These are phyloP conservation scores for Ascochyta rabiei DNA, from an alignment of 2,329 filamentous ascomycete species.

Conservation along the genomic window DNA sequence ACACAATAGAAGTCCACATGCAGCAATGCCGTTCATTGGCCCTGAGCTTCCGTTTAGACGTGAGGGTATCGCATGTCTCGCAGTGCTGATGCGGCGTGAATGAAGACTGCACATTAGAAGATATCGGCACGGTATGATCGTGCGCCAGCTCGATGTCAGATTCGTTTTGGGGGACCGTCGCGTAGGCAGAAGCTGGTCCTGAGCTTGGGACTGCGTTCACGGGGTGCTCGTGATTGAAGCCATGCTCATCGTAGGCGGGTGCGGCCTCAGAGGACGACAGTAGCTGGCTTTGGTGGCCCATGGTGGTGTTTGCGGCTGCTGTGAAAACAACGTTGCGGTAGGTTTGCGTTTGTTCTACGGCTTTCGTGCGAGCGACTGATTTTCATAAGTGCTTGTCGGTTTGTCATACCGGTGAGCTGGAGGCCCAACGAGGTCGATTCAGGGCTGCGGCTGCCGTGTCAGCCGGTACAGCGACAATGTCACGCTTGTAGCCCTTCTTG, in stretches of 20 bases:
- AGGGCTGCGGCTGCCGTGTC: background rate
- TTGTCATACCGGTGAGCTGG: conserved; percentile 1
- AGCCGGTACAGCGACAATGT: conserved; percentile 10
- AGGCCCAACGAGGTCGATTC: conserved; percentile 1
- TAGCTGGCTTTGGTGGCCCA: conserved; percentile 9
- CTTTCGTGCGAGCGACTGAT: background rate
- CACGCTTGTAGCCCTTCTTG: too few relatives aligned
- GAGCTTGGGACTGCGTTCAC: background rate
- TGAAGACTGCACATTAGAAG: background rate
- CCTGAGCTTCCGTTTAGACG: conserved; percentile 3
- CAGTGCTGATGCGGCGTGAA: conserved; percentile 9
- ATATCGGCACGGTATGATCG: background rate
- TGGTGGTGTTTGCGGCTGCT: background rate
- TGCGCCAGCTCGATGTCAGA: conserved; percentile 10
- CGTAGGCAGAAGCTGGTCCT: background rate
- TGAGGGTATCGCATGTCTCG: conserved; percentile 14
- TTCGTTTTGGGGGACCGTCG: background rate
- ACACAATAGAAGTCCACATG: conserved; percentile 8
- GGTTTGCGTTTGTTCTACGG: background rate
- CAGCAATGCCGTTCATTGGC: conserved; percentile 7
- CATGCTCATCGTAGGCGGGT: conserved; percentile 11
- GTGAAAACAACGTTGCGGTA: conserved; percentile 2
- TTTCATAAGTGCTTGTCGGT: background rate
- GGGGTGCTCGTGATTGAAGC: conserved; percentile 4
- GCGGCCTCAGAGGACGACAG: background rate